phyloP scores from a whole-genome alignment of 1,284 basidiomycete genomes.

The Trametes versicolor region DNA sequence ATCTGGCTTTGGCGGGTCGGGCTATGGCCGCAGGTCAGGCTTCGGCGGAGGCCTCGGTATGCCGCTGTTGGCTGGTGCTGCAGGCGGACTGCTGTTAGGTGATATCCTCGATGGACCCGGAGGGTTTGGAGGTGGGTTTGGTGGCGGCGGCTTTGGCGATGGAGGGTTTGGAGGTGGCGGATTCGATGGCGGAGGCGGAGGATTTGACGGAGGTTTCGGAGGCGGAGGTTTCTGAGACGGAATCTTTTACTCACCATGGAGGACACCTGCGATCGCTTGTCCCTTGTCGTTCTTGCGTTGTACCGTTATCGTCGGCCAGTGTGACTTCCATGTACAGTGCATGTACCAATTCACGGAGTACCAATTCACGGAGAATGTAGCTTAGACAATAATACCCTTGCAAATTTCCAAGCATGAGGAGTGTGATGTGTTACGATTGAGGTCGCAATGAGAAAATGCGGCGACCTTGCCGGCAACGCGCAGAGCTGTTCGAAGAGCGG shows the following conservation, averaged over 20 bases:
- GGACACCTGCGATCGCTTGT: too few species aligned
- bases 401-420: too few species aligned
- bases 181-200: conserved; percentile 16
- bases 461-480: background rate
- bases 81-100: conserved; percentile 67
- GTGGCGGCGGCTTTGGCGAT: conserved; percentile 28
- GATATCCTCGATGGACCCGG: conserved; percentile 49
- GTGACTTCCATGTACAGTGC: background rate
- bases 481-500: background rate
- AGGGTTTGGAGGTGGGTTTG: conserved; percentile 25
- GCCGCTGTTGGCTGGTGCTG: conserved; percentile 66
- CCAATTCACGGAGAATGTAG: background rate
- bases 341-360: background rate
- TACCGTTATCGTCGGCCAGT: background rate
- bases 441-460: background rate
- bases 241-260: background rate
- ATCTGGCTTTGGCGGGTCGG: conserved; percentile 1
- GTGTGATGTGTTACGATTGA: too few species aligned
- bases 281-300: background rate
- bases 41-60: conserved; percentile 53
- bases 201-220: conserved; percentile 20
- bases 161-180: conserved; percentile 28
- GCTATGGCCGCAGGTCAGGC: background rate
- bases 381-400: background rate
- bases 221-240: conserved; percentile 18